Evolutionary conservation across 345 rosid genomes (phyloP).

Genomic region (Pseudoturritis turrita): DNA sequence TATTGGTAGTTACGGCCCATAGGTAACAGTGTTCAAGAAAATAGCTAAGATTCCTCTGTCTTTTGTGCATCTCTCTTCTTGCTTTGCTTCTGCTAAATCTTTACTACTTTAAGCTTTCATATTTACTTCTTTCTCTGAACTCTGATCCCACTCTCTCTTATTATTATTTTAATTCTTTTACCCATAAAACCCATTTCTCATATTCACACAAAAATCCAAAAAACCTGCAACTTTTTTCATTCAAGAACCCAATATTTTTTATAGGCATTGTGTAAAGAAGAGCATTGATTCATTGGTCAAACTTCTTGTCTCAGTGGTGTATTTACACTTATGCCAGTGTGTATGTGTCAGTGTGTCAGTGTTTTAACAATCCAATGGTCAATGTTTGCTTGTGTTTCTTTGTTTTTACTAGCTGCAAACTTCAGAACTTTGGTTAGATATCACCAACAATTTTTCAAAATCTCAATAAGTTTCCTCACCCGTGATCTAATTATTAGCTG

Average conservation of each 20-base stretch:
- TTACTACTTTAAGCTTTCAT: slow-evolving; percentile 34
- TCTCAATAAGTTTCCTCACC: slow-evolving; percentile 48
- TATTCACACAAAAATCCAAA: slow-evolving; percentile 11
- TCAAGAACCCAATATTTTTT: not conserved
- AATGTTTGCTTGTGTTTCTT: slow-evolving; percentile 21
- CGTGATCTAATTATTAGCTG: slow-evolving; percentile 45
- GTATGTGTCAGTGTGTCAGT: slow-evolving; percentile 34
- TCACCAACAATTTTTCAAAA: slow-evolving; percentile 28
- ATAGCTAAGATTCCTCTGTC: slow-evolving; percentile 44
- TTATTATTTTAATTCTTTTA: slow-evolving; percentile 11
- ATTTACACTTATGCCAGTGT: slow-evolving; percentile 18
- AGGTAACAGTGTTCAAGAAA: slow-evolving; percentile 37
- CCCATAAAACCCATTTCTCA: slow-evolving; percentile 14
- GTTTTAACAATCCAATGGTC: slow-evolving; percentile 23
- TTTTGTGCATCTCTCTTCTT: slow-evolving; percentile 18
- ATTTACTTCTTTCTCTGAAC: slow-evolving; percentile 21
- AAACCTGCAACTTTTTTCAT: slow-evolving; percentile 1
- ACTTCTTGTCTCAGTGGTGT: slow-evolving; percentile 36
- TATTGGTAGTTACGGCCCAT: slow-evolving; percentile 26
- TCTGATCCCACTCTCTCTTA: slow-evolving; percentile 15
- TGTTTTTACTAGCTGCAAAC: slow-evolving; percentile 23
- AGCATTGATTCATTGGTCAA: slow-evolving; percentile 25
- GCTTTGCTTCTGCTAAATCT: slow-evolving; percentile 16
- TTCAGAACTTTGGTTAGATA: slow-evolving; percentile 28
- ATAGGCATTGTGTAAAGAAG: slow-evolving; percentile 4